Evolutionary conservation across 2,329 filamentous ascomycete species (phyloP).

Genomic region (Hypoxylon sp.): DNA sequence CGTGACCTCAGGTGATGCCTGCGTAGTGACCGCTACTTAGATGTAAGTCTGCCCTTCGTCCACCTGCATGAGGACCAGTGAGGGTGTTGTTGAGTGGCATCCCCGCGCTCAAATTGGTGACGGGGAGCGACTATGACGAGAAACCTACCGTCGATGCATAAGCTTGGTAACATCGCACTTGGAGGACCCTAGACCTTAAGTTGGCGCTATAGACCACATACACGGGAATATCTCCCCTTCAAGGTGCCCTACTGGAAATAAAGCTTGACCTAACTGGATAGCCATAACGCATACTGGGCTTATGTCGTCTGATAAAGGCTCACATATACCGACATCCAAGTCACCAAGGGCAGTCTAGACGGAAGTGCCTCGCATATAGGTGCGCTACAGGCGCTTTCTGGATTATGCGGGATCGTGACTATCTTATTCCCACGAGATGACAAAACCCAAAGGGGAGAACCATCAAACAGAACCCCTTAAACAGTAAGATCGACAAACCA

Average conservation of each 20-base stretch:
- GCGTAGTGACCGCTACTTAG: constrained; percentile 7
- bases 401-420: not conserved
- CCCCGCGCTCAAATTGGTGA: constrained; percentile 25
- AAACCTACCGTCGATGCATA: constrained; percentile 5
- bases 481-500: constrained; percentile 15
- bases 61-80: constrained; percentile 17
- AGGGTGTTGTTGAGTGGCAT: constrained; percentile 22
- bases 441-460: not conserved
- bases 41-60: constrained; percentile 6
- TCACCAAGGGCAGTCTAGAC: not conserved
- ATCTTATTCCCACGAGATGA: not conserved
- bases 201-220: constrained; percentile 22
- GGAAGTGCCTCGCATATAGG: not conserved
- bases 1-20: constrained; percentile 19
- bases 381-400: constrained; percentile 16
- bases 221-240: constrained; percentile 17
- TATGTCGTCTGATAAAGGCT: not conserved
- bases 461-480: not conserved
- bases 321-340: not conserved
- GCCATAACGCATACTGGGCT: constrained; percentile 2
- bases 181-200: constrained; percentile 26
- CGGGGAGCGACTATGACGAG: constrained; percentile 16
- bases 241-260: constrained; percentile 4
- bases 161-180: constrained; percentile 18
- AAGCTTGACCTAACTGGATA: not conserved